Evolutionary conservation across 1,284 basidiomycete genomes (phyloP), one percentile per base, ranked within the genome.

Genomic region (Sanghuangporus weigelae): DNA sequence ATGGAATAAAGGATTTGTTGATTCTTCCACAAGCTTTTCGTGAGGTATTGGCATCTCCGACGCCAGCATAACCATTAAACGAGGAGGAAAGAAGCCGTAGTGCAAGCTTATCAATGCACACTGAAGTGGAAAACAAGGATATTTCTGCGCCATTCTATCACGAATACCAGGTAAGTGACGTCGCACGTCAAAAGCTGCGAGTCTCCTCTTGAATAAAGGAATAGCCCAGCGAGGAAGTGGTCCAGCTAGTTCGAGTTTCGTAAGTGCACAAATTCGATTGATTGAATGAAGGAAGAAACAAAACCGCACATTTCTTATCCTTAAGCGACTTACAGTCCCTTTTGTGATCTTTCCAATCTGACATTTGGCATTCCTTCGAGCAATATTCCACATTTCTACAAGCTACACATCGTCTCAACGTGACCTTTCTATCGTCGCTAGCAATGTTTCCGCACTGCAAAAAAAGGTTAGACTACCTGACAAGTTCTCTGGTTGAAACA

Each of bases 321-420:
- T 31, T n/a, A 8, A 54, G 14, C 35, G 14, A 14, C n/a, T 54
- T 54, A 19, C 51, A 54, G n/a, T 54, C 51, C 31, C 31, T 54
- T 26, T 54, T 54, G 51, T 54, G 51, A 12, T 54, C 51, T 26
- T 54, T 54, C 51, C 51, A 54, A 54, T 54, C 23, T 26, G 51
- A 16, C 19, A 26, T 54, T 11, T 54, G 51, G 19, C 51, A 54
- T 12, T 23, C 35, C 7, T 16, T 35, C 26, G 51, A 54, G 31
- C 51, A 54, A n/a, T 54, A 54, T 16, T 35, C 26, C n/a, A 36
- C 51, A 31, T 38, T 38, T 38, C 26, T 54, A 26, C 51, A 54
- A 31, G 19, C 23, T 12, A 11, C 26, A 26, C 51, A 54, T 31
- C 23, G 23, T 31, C 31, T 21, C 31, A 38, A 31, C 12, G 10